Conservation (phyloP, 768 basidiomycete genomes). For the Clathrus columnatus region DNA sequence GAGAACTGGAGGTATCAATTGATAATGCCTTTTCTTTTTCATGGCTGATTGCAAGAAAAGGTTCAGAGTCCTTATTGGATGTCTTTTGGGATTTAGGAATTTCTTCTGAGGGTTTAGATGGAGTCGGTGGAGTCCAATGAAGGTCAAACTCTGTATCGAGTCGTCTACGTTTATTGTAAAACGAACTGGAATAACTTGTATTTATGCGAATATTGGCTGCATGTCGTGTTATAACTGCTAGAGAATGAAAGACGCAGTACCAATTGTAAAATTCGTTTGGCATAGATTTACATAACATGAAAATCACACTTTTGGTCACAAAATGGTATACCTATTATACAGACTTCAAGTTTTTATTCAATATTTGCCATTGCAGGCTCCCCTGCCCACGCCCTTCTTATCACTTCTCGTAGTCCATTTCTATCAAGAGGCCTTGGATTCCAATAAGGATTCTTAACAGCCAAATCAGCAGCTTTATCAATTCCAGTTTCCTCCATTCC, state of each 20-base stretch:
- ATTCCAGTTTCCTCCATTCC: conserved; percentile 35
- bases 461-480: conserved; percentile 30
- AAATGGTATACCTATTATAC: too few species aligned
- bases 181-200: conserved; percentile 13
- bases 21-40: too few species aligned
- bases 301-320: too few species aligned
- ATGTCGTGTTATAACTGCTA: conserved; percentile 52
- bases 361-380: conserved; percentile 20
- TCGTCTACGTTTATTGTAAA: not conserved
- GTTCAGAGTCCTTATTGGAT: too few species aligned
- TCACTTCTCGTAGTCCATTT: conserved; percentile 22
- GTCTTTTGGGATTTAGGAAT: too few species aligned
- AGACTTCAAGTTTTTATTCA: too few species aligned
- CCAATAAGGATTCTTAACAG: conserved; percentile 29
- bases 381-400: conserved; percentile 26
- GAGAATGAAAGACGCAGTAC: conserved; percentile 56
- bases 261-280: conserved; percentile 64
- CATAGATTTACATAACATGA: too few species aligned
- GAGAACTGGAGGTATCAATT: not conserved
- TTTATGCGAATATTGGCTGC: conserved; percentile 51
- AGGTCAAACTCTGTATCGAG: conserved; percentile 14
- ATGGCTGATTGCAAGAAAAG: too few species aligned
- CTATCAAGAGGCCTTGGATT: conserved; percentile 32
- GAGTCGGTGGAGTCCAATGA: conserved; percentile 14
- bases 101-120: too few species aligned